Base-by-base conservation (phyloP, 176 grass and related monocot genomes). In the Luzula sylvatica region DNA sequence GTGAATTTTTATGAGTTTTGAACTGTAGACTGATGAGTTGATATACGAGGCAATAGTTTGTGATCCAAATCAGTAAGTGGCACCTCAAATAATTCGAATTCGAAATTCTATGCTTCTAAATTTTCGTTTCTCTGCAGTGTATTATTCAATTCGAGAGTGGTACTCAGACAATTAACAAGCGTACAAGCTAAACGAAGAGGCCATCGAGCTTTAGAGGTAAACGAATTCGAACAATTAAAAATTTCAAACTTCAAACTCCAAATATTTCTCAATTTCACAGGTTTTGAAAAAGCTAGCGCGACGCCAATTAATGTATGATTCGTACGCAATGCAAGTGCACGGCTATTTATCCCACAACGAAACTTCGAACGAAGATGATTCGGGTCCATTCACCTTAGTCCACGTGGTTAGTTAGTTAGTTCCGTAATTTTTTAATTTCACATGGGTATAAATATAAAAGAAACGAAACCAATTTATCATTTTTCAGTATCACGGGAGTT, bases 261-360 rank as follows among this genome's bases (percentile, higher is more conserved):
- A 48, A 29, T 55, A 6, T 35, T 14, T 18, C 55, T 46, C 42
- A 26, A 42, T 61, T 68, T 60, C 70, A 12, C 23, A 95, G 90
- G 90, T 95, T 46, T 48, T 95, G 8, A 83, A 88, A 77, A 96
- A 78, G 54, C 74, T 96, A 62, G 74, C 84, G 66, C 80, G 65
- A 50, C 83, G 74, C 14, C 74, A 85, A 67, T 51, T 89, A 69
- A 96, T 96, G 90, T 96, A 96, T 65, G 53, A 89, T 32, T 86
- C 80, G n/a, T 96, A 86, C 65, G 73, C 90, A 38, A 84, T 89
- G 67, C 84, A 96, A 77, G 90, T 96, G 23, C 81, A 96, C 68
- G 84, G 90, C 24, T 89, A 86, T 60, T 75, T 96, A 14, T 57
- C 58, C 42, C 50, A 75, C 1, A 61, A 35, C 5, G 30, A 35